Percentiles rank a stretch among this genome's conserved stretches.
Evolutionary conservation across 257 asterid species (phyloP).

Genomic region (Fraxinus americana): DNA sequence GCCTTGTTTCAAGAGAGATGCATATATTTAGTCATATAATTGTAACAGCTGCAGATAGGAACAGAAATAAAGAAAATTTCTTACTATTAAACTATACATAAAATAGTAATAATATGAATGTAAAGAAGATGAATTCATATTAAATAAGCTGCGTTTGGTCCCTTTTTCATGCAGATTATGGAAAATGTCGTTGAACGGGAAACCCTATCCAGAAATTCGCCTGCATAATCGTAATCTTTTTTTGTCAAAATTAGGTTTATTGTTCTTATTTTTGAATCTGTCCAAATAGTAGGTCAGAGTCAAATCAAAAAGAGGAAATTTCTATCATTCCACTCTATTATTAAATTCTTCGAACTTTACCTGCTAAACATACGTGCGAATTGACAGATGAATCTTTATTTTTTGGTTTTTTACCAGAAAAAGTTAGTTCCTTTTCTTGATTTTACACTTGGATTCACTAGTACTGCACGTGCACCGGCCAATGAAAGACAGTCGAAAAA

Average conservation of each 20-base stretch:
- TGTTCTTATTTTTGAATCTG: constrained; percentile 13
- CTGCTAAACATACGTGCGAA: constrained; percentile 12
- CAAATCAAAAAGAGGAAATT: constrained; percentile 35
- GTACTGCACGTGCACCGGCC: background rate
- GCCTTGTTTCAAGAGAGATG: constrained; percentile 28
- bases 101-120: too few species aligned
- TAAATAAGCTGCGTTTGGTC: constrained; percentile 20
- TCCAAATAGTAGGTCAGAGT: constrained; percentile 25
- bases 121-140: background rate
- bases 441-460: too few species aligned
- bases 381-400: background rate
- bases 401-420: background rate
- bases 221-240: constrained; percentile 34
- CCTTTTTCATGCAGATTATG: constrained; percentile 25
- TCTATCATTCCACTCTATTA: constrained; percentile 23
- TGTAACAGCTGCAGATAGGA: background rate
- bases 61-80: background rate
- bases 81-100: background rate
- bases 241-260: background rate
- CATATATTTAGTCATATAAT: background rate
- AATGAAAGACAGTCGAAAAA: too few species aligned
- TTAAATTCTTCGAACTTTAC: constrained; percentile 4
- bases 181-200: constrained; percentile 73
- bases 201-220: constrained; percentile 55
- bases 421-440: background rate